Evolutionary conservation across 164 flowering plant genomes (phyloP).

Genomic region (Umbellularia californica): DNA sequence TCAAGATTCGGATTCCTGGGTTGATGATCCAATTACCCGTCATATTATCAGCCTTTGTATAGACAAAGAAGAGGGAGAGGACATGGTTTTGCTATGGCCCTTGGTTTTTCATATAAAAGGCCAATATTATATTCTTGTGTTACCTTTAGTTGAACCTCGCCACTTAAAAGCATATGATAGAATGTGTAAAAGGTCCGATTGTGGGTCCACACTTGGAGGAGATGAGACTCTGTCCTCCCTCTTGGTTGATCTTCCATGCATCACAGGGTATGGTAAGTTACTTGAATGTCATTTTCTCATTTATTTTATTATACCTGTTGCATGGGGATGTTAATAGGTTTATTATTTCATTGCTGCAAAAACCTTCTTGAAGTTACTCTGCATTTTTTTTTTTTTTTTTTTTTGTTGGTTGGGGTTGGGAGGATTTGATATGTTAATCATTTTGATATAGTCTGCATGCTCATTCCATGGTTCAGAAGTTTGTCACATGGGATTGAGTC

Average conservation of each 20-base stretch:
- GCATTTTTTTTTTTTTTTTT: not conserved
- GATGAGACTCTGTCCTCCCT: conserved; percentile 79
- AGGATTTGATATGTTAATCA: too few species aligned
- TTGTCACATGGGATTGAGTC: too few species aligned
- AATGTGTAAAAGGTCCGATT: conserved; percentile 64
- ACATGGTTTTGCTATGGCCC: conserved; percentile 63
- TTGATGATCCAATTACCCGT: conserved; percentile 94
- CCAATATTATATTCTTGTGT: conserved; percentile 55
- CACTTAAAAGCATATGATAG: conserved; percentile 59
- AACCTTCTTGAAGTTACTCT: not conserved
- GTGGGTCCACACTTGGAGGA: conserved; percentile 70
- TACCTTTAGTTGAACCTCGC: conserved; percentile 85
- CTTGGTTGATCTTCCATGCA: conserved; percentile 88
- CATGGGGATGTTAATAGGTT: not conserved
- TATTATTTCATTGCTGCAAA: not conserved
- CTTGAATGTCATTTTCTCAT: conserved; percentile 4
- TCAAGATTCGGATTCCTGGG: conserved; percentile 96
- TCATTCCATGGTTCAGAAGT: too few species aligned
- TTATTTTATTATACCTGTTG: not conserved
- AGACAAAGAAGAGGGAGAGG: conserved; percentile 54
- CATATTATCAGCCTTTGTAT: conserved; percentile 72
- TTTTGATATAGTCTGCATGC: too few species aligned
- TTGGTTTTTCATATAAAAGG: conserved; percentile 71
- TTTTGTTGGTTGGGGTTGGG: not conserved
- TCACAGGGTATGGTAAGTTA: conserved; percentile 99